phyloP scores from a whole-genome alignment of 192 early-diverging fungal genomes.

The Backusella parvicylindrica region DNA sequence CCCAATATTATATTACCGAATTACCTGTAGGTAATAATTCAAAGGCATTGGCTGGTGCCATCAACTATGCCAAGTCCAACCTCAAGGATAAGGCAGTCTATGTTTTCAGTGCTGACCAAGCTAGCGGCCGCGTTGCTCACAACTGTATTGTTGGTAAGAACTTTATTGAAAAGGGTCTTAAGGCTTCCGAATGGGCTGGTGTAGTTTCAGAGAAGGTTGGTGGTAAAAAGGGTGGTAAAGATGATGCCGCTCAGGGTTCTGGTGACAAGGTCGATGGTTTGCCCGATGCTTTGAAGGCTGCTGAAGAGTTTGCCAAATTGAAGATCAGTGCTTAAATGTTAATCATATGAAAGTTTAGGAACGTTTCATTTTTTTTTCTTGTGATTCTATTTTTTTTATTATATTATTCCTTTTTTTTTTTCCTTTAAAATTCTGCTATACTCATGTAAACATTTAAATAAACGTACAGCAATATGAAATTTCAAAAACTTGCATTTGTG shows the following conservation, averaged over 20 bases:
- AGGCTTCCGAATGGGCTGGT: conserved; percentile 89
- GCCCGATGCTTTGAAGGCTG: conserved; percentile 72
- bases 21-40: conserved; percentile 73
- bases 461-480: background rate
- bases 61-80: conserved; percentile 71
- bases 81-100: conserved; percentile 84
- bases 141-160: conserved; percentile 81
- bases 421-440: background rate
- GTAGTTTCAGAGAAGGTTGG: conserved; percentile 80
- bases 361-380: conserved; percentile 4
- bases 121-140: conserved; percentile 68
- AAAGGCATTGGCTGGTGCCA: conserved; percentile 82
- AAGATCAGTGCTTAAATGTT: conserved; percentile 45
- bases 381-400: background rate
- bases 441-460: background rate
- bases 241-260: conserved; percentile 89
- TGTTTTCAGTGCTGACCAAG: conserved; percentile 74
- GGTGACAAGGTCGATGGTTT: conserved; percentile 64
- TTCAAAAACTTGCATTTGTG: background rate
- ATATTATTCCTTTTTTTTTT: background rate
- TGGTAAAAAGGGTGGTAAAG: conserved; percentile 94
- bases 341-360: background rate
- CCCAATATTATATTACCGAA: conserved; percentile 51
- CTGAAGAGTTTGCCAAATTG: conserved; percentile 70
- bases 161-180: conserved; percentile 73